Evolutionary conservation across 2,329 filamentous ascomycete genomes (phyloP).

Genomic region (Exophiala calicioides): DNA sequence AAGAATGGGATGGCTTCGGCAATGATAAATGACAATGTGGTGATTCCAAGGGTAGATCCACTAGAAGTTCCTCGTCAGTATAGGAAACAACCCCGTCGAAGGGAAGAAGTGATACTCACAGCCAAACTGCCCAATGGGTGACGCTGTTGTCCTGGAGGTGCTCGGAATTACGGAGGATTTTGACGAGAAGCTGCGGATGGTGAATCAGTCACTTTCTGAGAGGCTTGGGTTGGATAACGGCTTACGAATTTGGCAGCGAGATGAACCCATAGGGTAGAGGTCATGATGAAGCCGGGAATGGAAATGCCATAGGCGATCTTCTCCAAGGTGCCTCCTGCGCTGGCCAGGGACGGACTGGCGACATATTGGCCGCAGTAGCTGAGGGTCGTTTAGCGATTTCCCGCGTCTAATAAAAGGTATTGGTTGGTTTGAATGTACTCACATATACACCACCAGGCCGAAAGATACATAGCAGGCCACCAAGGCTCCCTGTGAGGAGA

Average conservation of each 20-base stretch:
- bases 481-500: slow-evolving; percentile 35
- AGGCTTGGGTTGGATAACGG: background rate
- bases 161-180: slow-evolving; percentile 52
- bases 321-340: slow-evolving; percentile 38
- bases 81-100: background rate
- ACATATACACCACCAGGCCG: slow-evolving; percentile 44
- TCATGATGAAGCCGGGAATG: slow-evolving; percentile 21
- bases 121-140: slow-evolving; percentile 56
- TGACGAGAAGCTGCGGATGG: slow-evolving; percentile 53
- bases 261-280: slow-evolving; percentile 32
- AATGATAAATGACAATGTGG: slow-evolving; percentile 51
- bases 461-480: slow-evolving; percentile 42
- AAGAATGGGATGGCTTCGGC: slow-evolving; percentile 58
- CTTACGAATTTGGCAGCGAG: slow-evolving; percentile 48
- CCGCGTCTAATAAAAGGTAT: too few species aligned
- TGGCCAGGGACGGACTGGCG: slow-evolving; percentile 51
- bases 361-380: slow-evolving; percentile 50
- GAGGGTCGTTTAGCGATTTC: too few species aligned
- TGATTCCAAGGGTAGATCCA: slow-evolving; percentile 40
- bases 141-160: slow-evolving; percentile 55
- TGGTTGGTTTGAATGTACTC: too few species aligned
- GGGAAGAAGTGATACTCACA: slow-evolving; percentile 32
- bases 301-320: background rate
- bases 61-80: slow-evolving; percentile 5
- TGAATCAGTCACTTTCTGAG: background rate